Evolutionary conservation across 2,329 filamentous ascomycete genomes (phyloP).

Genomic region (Passalora sequoiae): DNA sequence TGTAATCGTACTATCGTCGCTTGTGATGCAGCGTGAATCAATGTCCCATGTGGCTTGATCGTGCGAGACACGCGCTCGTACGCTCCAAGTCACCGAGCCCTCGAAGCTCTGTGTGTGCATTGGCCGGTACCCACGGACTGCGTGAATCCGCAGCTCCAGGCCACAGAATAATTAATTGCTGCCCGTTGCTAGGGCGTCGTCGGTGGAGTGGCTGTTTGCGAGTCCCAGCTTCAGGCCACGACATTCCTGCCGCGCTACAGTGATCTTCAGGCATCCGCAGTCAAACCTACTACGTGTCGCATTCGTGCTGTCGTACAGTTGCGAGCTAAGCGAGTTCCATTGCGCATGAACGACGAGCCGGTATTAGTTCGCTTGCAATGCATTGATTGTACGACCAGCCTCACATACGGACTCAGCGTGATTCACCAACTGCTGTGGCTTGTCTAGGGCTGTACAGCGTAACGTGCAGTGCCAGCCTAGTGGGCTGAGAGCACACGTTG

Average conservation of each 20-base stretch:
- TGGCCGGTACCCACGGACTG: background rate
- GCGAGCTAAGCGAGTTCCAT: no score
- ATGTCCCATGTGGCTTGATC: background rate
- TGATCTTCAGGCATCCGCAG: slow-evolving; percentile 2
- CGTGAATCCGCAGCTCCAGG: slow-evolving; percentile 5
- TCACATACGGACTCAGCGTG: background rate
- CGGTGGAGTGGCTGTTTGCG: background rate
- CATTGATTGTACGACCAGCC: background rate
- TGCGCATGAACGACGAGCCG: no score
- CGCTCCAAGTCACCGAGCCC: no score
- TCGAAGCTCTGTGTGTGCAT: no score
- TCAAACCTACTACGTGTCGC: background rate
- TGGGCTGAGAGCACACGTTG: no score
- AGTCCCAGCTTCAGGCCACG: background rate
- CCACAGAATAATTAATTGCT: slow-evolving; percentile 1
- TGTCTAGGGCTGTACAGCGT: background rate
- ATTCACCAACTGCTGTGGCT: background rate
- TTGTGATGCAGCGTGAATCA: slow-evolving; percentile 1
- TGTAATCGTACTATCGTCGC: background rate
- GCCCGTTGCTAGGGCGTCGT: no score
- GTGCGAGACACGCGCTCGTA: slow-evolving; percentile 2
- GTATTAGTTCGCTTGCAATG: background rate
- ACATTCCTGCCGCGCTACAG: background rate
- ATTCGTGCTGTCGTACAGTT: background rate
- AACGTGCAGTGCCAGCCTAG: background rate